These are phyloP conservation scores for Vachellia collinsii DNA, from an alignment of 306 rosid species.

Conservation along the genomic window DNA sequence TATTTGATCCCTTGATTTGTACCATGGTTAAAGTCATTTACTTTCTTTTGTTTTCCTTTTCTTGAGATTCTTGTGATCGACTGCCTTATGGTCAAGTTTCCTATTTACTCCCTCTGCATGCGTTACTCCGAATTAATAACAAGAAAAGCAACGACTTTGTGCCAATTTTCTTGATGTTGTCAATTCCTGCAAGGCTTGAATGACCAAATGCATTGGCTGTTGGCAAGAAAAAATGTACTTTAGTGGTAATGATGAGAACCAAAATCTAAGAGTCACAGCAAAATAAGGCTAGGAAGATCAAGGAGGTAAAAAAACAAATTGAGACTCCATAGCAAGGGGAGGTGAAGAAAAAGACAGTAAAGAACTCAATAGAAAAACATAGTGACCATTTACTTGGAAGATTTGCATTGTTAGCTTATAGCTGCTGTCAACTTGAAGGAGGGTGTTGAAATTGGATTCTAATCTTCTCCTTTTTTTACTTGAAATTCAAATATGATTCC, in stretches of 20 bases:
- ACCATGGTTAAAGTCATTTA: neutral
- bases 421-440: neutral
- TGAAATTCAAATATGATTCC: neutral
- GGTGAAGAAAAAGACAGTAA: neutral
- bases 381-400: neutral
- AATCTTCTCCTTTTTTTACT: neutral
- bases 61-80: neutral
- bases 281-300: neutral
- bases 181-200: neutral
- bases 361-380: neutral
- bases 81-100: neutral
- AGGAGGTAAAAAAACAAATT: neutral
- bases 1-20: neutral
- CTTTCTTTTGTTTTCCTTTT: neutral
- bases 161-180: neutral
- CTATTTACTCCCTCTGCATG: neutral
- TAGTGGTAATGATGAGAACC: neutral
- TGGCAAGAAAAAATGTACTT: neutral
- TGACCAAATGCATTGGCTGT: neutral
- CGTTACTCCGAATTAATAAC: neutral
- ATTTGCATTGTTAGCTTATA: neutral
- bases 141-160: neutral
- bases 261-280: neutral
- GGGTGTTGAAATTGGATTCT: neutral
- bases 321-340: neutral